A percentile compares a stretch with the other conserved stretches of the same genome.
Conservation (phyloP, 371 early-diverging fungal genomes). For the Apophysomyces elegans region DNA sequence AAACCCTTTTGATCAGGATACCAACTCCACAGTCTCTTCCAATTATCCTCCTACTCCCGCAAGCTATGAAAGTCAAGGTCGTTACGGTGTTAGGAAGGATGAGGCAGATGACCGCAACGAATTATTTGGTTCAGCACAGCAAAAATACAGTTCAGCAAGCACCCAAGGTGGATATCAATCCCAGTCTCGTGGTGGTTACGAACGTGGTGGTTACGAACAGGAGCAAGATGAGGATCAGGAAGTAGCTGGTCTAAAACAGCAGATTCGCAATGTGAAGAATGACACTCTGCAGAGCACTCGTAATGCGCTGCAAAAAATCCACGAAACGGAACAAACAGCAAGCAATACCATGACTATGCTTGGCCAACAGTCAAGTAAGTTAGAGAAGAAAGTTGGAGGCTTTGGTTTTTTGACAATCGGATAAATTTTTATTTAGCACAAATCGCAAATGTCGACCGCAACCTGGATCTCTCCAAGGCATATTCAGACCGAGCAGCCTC, state of each 20-base stretch:
- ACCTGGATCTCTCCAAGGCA: constrained; percentile 74
- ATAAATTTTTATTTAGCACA: constrained; percentile 41
- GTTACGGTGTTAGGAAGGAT: constrained; percentile 15
- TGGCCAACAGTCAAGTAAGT: constrained; percentile 66
- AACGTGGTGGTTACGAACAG: background rate
- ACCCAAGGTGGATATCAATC: background rate
- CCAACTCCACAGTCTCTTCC: constrained; percentile 1
- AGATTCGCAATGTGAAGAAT: constrained; percentile 71
- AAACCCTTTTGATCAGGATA: constrained; percentile 26
- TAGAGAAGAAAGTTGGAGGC: background rate
- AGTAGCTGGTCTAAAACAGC: constrained; percentile 57
- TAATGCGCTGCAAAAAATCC: constrained; percentile 67
- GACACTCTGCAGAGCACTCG: constrained; percentile 77
- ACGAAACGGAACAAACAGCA: constrained; percentile 69
- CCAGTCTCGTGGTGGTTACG: no score
- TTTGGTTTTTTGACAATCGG: background rate
- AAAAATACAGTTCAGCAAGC: constrained; percentile 30
- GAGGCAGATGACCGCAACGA: constrained; percentile 46
- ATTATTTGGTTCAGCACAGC: constrained; percentile 56
- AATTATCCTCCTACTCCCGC: constrained; percentile 1
- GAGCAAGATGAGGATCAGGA: constrained; percentile 46
- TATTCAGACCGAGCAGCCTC: constrained; percentile 74
- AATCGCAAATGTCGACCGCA: constrained; percentile 74
- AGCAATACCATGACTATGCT: constrained; percentile 67
- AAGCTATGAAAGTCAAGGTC: constrained; percentile 16